phyloP scores from a whole-genome alignment of 2,329 filamentous ascomycete species.

The Exophiala phaeomuriformis region DNA sequence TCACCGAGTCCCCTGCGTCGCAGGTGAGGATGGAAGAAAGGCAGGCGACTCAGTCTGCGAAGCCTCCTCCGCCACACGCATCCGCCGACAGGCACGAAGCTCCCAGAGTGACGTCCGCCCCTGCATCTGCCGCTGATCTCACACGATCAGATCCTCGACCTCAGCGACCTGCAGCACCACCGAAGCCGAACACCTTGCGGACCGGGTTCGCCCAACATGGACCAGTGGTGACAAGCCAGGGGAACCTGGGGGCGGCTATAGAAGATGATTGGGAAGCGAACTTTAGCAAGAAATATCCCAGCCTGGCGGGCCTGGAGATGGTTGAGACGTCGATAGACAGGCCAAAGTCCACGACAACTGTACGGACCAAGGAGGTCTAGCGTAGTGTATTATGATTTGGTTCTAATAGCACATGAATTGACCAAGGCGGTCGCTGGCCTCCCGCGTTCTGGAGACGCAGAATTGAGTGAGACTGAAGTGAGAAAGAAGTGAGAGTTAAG shows the following conservation, averaged over 20 bases:
- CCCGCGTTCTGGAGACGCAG: no score
- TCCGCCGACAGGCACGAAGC: constrained; percentile 1
- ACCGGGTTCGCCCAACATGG: constrained; percentile 35
- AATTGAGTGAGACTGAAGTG: not conserved
- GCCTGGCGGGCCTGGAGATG: constrained; percentile 76
- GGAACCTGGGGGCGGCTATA: constrained; percentile 17
- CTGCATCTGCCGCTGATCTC: constrained; percentile 18
- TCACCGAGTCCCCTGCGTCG: constrained; percentile 52
- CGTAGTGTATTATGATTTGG: not conserved
- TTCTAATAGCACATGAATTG: not conserved
- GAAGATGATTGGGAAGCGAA: constrained; percentile 58
- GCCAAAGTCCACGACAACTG: constrained; percentile 30
- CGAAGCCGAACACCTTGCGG: constrained; percentile 54
- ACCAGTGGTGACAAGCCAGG: constrained; percentile 29
- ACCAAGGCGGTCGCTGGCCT: not conserved
- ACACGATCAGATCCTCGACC: constrained; percentile 3
- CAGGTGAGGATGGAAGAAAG: constrained; percentile 27
- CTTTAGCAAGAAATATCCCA: constrained; percentile 83
- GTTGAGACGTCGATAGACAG: constrained; percentile 61
- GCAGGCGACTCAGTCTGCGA: constrained; percentile 28
- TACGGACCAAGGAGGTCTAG: constrained; percentile 40
- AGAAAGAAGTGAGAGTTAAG: not conserved
- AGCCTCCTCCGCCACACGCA: not conserved
- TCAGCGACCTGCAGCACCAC: constrained; percentile 48
- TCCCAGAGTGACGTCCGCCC: constrained; percentile 15